Evolutionary conservation across 805 yeast species (phyloP).

Genomic region (Grigorovia humatica): DNA sequence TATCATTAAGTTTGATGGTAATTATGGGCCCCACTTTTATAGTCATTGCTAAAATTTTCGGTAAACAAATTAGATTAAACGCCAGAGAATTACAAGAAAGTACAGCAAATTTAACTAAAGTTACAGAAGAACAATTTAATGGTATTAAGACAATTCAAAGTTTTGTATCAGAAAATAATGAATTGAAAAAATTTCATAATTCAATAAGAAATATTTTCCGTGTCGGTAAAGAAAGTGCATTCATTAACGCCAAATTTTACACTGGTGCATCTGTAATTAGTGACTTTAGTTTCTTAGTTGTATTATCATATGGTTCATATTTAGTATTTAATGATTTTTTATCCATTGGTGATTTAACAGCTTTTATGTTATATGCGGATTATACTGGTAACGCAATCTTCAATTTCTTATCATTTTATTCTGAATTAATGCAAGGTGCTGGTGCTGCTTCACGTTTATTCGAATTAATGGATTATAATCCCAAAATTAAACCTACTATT

Average conservation of each 20-base stretch:
- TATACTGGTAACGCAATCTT: conserved; percentile 86
- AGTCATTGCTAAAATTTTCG: conserved; percentile 70
- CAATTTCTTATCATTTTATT: conserved; percentile 86
- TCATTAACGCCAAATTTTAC: conserved; percentile 64
- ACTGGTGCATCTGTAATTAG: conserved; percentile 77
- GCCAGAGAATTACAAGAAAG: conserved; percentile 77
- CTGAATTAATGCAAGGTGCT: conserved; percentile 94
- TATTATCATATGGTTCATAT: conserved; percentile 72
- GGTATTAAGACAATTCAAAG: conserved; percentile 86
- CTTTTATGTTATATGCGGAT: conserved; percentile 91
- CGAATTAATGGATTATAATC: conserved; percentile 71
- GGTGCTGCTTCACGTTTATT: conserved; percentile 93
- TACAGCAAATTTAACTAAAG: conserved; percentile 77
- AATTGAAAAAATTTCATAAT: conserved; percentile 62
- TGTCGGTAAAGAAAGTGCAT: conserved; percentile 72
- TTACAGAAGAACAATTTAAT: conserved; percentile 83
- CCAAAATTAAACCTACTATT: conserved; percentile 52
- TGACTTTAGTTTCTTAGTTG: conserved; percentile 66
- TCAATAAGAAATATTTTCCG: conserved; percentile 58
- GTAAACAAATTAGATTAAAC: conserved; percentile 64
- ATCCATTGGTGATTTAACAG: conserved; percentile 83
- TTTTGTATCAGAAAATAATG: conserved; percentile 79
- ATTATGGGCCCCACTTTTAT: conserved; percentile 74
- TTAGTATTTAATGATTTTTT: conserved; percentile 67
- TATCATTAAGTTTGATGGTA: conserved; percentile 63